Evolutionary conservation across 768 basidiomycete species (phyloP).

Genomic region (Tylopilus cervinicoccineus): DNA sequence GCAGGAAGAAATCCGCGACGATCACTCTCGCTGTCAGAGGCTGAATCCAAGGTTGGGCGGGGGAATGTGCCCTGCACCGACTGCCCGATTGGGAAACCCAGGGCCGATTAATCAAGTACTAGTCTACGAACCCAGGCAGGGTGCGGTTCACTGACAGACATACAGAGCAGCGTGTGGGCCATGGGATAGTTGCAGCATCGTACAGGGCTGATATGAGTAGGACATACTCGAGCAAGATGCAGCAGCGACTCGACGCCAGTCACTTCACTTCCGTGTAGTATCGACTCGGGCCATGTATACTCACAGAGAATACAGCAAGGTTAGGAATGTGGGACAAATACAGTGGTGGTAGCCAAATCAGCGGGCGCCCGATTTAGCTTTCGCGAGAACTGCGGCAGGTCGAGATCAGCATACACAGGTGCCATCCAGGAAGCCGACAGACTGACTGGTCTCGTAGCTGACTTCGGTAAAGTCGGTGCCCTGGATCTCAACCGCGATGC

Average conservation of each 20-base stretch:
- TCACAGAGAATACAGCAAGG: conserved; percentile 11
- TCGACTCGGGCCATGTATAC: conserved; percentile 7
- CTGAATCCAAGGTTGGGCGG: conserved; percentile 13
- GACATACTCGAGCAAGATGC: conserved; percentile 3
- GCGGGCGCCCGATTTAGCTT: conserved; percentile 7
- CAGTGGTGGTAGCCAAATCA: conserved; percentile 14
- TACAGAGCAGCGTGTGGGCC: neutral
- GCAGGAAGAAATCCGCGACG: conserved; percentile 22
- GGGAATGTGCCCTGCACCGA: conserved; percentile 12
- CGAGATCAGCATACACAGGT: conserved; percentile 2
- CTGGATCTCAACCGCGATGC: conserved; percentile 81
- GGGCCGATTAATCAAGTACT: conserved; percentile 3
- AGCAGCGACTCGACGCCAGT: neutral
- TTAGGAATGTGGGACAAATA: conserved; percentile 6
- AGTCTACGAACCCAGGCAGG: too few relatives aligned
- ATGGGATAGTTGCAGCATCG: neutral
- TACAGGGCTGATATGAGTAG: conserved; percentile 8
- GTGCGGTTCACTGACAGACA: too few relatives aligned
- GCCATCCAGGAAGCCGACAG: conserved; percentile 27
- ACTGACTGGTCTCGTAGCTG: conserved; percentile 72
- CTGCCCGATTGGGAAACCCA: conserved; percentile 28
- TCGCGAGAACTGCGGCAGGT: conserved; percentile 13
- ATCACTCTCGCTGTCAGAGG: conserved; percentile 25
- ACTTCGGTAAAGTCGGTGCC: conserved; percentile 77
- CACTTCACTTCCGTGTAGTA: conserved; percentile 1